Percentiles rank a stretch among this genome's conserved stretches.
Evolutionary conservation across 2,329 filamentous ascomycete species (phyloP).

Genomic region (Ophiostoma himal-ulmi): DNA sequence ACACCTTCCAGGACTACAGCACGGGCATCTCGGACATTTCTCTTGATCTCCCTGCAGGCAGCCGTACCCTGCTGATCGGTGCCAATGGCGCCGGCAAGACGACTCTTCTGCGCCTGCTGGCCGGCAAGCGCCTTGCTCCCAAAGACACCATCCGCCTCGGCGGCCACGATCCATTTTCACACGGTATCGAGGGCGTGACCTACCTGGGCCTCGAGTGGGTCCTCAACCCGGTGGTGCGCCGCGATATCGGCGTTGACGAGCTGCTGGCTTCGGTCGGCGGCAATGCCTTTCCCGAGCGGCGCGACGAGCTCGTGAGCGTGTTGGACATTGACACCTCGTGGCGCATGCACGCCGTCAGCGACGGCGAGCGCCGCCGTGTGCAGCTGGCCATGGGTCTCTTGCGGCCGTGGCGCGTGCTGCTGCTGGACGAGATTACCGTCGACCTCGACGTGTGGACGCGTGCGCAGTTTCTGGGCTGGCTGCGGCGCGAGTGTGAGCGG

Average conservation of each 20-base stretch:
- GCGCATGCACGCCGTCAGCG: slow-evolving; percentile 93
- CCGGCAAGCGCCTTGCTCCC: slow-evolving; percentile 89
- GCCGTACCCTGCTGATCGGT: slow-evolving; percentile 85
- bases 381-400: slow-evolving; percentile 95
- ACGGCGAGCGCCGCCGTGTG: slow-evolving; percentile 85
- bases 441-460: slow-evolving; percentile 85
- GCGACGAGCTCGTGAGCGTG: slow-evolving; percentile 80
- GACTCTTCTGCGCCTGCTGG: slow-evolving; percentile 86
- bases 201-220: slow-evolving; percentile 99
- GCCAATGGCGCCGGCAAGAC: slow-evolving; percentile 98
- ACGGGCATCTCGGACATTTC: slow-evolving; percentile 69
- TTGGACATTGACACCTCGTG: slow-evolving; percentile 87
- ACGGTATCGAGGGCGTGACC: slow-evolving; percentile 85
- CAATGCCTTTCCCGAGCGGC: slow-evolving; percentile 69
- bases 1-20: slow-evolving; percentile 80
- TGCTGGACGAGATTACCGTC: slow-evolving; percentile 95
- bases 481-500: slow-evolving; percentile 78
- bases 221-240: slow-evolving; percentile 90
- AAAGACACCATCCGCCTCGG: slow-evolving; percentile 66
- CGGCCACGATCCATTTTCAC: slow-evolving; percentile 85
- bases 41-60: slow-evolving; percentile 72
- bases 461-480: slow-evolving; percentile 75
- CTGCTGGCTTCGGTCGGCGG: slow-evolving; percentile 82
- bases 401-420: slow-evolving; percentile 81
- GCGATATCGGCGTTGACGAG: slow-evolving; percentile 85